These are phyloP conservation scores for Desmodesmus armatus DNA, from an alignment of 139 green algal species.

Conservation along the genomic window DNA sequence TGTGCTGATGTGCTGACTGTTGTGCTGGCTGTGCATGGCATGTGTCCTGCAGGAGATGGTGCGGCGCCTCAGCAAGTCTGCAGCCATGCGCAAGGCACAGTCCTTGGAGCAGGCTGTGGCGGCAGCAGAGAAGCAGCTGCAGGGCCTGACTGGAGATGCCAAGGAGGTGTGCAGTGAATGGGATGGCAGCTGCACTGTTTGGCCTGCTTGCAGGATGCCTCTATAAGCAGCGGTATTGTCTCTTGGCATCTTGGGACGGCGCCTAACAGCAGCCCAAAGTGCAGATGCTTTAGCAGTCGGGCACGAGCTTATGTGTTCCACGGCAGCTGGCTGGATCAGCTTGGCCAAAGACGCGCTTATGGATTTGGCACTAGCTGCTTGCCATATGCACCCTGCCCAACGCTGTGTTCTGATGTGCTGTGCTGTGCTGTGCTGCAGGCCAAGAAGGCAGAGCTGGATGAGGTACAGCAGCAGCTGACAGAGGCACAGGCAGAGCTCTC, in stretches of 20 bases:
- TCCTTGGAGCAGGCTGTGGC: constrained; percentile 48
- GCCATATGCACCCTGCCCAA: too few relatives aligned
- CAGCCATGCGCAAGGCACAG: constrained; percentile 52
- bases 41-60: constrained; percentile 46
- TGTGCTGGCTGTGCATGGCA: not conserved
- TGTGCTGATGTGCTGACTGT: not conserved
- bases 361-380: too few relatives aligned
- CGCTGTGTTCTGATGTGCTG: not conserved
- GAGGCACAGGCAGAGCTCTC: constrained; percentile 35
- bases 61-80: constrained; percentile 46
- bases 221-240: too few relatives aligned
- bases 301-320: too few relatives aligned
- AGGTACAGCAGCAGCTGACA: constrained; percentile 15
- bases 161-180: constrained; percentile 45
- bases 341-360: too few relatives aligned
- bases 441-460: constrained; percentile 12
- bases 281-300: too few relatives aligned
- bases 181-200: not conserved
- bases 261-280: too few relatives aligned
- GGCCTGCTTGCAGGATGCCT: not conserved
- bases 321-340: too few relatives aligned
- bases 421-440: not conserved
- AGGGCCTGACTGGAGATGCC: constrained; percentile 24
- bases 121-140: constrained; percentile 50
- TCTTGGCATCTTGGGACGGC: too few relatives aligned